These are phyloP conservation scores for Cyberlindnera subsufficiens DNA, from an alignment of 805 yeast species.

Conservation along the genomic window DNA sequence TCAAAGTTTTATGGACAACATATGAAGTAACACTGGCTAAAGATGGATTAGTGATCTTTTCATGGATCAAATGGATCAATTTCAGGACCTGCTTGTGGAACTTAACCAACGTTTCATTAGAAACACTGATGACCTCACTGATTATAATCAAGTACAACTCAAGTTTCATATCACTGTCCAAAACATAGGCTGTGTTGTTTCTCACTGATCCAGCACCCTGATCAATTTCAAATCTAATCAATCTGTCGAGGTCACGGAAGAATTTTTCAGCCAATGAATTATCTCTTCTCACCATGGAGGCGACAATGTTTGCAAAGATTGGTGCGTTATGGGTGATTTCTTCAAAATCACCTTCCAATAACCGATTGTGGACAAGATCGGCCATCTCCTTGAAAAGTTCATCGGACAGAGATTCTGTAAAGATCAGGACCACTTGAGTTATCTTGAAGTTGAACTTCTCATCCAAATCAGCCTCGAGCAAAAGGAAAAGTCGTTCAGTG, in stretches of 20 bases:
- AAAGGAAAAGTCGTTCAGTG: slow-evolving; percentile 49
- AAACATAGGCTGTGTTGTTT: slow-evolving; percentile 52
- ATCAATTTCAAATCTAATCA: slow-evolving; percentile 58
- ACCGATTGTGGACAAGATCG: slow-evolving; percentile 29
- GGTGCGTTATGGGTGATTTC: slow-evolving; percentile 51
- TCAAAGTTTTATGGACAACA: slow-evolving; percentile 60
- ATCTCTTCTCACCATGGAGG: slow-evolving; percentile 62
- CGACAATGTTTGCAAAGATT: slow-evolving; percentile 65
- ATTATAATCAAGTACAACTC: slow-evolving; percentile 66
- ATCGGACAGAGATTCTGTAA: slow-evolving; percentile 57
- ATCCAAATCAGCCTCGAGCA: slow-evolving; percentile 49
- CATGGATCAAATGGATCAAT: slow-evolving; percentile 24
- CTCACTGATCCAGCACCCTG: slow-evolving; percentile 81
- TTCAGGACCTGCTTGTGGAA: slow-evolving; percentile 40
- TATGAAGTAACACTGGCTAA: slow-evolving; percentile 55
- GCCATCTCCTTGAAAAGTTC: slow-evolving; percentile 43
- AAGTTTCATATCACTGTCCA: slow-evolving; percentile 73
- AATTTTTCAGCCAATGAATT: slow-evolving; percentile 18
- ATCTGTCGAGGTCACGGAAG: slow-evolving; percentile 26
- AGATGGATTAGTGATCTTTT: slow-evolving; percentile 40
- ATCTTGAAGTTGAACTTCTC: slow-evolving; percentile 32
- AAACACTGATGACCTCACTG: slow-evolving; percentile 65
- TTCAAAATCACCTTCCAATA: slow-evolving; percentile 50
- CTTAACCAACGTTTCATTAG: slow-evolving; percentile 44
- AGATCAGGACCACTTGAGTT: slow-evolving; percentile 38